These are phyloP conservation scores for Lupinus albus DNA, from an alignment of 306 rosid species.

Conservation along the genomic window DNA sequence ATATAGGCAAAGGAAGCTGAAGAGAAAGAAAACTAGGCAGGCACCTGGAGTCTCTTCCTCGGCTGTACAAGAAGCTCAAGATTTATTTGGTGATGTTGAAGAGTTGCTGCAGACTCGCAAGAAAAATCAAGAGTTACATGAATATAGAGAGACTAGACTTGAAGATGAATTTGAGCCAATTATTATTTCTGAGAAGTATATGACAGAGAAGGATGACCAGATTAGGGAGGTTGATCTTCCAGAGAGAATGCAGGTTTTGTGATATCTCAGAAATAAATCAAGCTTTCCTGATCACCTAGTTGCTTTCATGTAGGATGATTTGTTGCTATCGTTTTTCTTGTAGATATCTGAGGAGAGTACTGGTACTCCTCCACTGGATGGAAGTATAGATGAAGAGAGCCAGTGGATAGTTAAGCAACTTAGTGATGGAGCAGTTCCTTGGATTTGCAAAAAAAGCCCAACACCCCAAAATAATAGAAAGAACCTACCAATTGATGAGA, in stretches of 20 bases:
- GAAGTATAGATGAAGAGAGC: conserved; percentile 70
- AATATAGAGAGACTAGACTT: conserved; percentile 72
- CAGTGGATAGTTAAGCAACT: conserved; percentile 75
- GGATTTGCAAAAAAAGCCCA: conserved; percentile 56
- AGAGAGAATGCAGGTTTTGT: conserved; percentile 92
- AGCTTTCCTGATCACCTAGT: conserved; percentile 3
- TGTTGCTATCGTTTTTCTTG: conserved; percentile 17
- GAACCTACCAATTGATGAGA: conserved; percentile 57
- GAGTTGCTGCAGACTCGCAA: conserved; percentile 65
- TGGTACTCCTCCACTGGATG: conserved; percentile 70
- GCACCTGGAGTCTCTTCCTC: conserved; percentile 86
- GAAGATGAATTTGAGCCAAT: conserved; percentile 96
- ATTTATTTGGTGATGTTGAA: conserved; percentile 89
- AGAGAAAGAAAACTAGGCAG: conserved; percentile 66
- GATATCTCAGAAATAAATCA: conserved; percentile 1
- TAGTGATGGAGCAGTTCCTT: conserved; percentile 60
- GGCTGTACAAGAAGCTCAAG: conserved; percentile 94
- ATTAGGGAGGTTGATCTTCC: conserved; percentile 84
- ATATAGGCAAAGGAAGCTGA: conserved; percentile 62
- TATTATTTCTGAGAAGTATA: conserved; percentile 82
- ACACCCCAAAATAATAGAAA: conserved; percentile 40
- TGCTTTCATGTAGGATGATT: conserved; percentile 27
- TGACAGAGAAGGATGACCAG: conserved; percentile 88
- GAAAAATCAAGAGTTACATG: conserved; percentile 59
- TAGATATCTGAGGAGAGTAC: conserved; percentile 86